Conservation (phyloP, 225 moss, liverwort and hornwort species). For the Marchantia polymorpha region DNA sequence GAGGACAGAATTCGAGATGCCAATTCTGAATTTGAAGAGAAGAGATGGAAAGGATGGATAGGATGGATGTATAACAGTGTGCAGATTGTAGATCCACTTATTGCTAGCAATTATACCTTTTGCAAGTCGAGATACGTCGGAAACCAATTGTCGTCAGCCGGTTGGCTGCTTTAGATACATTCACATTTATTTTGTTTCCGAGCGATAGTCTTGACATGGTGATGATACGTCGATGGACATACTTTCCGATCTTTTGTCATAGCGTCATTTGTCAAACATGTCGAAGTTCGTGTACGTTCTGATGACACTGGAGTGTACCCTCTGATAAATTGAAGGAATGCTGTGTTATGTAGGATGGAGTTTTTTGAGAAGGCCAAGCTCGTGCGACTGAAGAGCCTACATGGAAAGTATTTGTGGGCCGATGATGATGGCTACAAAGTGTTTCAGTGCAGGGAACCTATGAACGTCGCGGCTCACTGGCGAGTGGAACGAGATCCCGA, state of each 20-base stretch:
- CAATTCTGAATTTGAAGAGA: background rate
- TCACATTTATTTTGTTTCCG: no score
- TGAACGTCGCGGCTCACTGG: slow-evolving; percentile 57
- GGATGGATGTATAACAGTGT: no score
- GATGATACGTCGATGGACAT: background rate
- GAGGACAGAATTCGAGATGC: background rate
- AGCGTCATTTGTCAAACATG: background rate
- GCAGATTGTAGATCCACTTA: no score
- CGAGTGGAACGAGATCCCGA: slow-evolving; percentile 59
- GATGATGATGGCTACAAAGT: slow-evolving; percentile 67
- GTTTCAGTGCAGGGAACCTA: slow-evolving; percentile 55
- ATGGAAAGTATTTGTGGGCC: slow-evolving; percentile 79
- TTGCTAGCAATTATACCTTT: background rate
- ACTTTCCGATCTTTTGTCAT: background rate
- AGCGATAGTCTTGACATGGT: no score
- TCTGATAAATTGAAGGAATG: background rate
- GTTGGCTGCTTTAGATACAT: no score
- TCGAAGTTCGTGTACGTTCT: background rate
- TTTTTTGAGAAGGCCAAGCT: slow-evolving; percentile 60
- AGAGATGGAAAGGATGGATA: no score
- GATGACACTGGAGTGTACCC: background rate
- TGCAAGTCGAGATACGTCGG: no score
- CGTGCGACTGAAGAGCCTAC: slow-evolving; percentile 63
- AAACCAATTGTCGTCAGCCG: no score
- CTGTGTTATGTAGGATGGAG: slow-evolving; percentile 51